phyloP scores from a whole-genome alignment of 805 yeast species.

The Cyberlindnera mississippiensis region DNA sequence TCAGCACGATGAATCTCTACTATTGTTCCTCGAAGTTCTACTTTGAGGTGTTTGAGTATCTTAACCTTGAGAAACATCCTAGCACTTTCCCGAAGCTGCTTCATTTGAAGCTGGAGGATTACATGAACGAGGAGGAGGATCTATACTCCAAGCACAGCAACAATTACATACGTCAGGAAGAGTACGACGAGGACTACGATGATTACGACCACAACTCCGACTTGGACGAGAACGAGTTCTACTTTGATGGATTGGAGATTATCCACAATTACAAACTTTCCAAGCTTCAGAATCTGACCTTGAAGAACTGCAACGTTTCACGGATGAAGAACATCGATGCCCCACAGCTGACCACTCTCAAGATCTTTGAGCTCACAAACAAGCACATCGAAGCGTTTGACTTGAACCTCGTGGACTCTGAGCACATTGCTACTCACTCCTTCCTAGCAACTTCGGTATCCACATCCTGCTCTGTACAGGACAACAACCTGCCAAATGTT shows the following conservation, averaged over 20 bases:
- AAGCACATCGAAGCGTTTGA: constrained; percentile 25
- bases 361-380: constrained; percentile 22
- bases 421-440: constrained; percentile 6
- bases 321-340: constrained; percentile 16
- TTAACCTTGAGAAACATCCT: constrained; percentile 13
- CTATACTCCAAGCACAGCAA: constrained; percentile 20
- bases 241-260: constrained; percentile 33
- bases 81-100: constrained; percentile 16
- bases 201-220: constrained; percentile 32
- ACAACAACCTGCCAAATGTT: constrained; percentile 6
- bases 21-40: constrained; percentile 26
- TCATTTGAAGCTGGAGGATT: constrained; percentile 22
- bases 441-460: constrained; percentile 13
- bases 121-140: constrained; percentile 28
- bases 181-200: constrained; percentile 22
- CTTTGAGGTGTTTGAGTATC: constrained; percentile 19
- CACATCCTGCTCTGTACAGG: constrained; percentile 11
- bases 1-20: constrained; percentile 18
- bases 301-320: constrained; percentile 25
- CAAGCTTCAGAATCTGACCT: constrained; percentile 11
- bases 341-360: constrained; percentile 14
- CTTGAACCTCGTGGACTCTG: constrained; percentile 17
- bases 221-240: constrained; percentile 33
- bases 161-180: constrained; percentile 20
- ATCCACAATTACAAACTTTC: constrained; percentile 18